phyloP scores from a whole-genome alignment of 1,284 basidiomycete species.

The Cutaneotrichosporon cutaneum region DNA sequence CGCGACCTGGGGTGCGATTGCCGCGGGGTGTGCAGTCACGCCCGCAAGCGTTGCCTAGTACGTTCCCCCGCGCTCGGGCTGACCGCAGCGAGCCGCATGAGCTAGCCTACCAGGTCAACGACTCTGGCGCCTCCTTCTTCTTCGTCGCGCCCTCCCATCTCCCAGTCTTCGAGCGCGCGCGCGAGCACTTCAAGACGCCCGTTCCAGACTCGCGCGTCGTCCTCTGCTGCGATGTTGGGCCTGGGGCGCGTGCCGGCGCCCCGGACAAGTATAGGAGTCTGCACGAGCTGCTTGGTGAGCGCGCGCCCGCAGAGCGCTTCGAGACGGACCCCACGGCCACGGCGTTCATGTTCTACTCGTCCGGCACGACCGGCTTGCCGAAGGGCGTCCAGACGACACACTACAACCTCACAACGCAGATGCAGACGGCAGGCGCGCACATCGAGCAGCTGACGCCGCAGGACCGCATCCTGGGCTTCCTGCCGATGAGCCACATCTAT shows the following conservation, averaged over 20 bases:
- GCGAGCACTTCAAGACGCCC: slow-evolving; percentile 19
- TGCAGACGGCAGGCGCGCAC: background rate
- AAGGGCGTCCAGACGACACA: slow-evolving; percentile 61
- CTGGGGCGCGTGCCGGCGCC: background rate
- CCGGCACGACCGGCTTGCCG: slow-evolving; percentile 58
- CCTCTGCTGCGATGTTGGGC: slow-evolving; percentile 23
- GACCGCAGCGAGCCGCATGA: slow-evolving; percentile 27
- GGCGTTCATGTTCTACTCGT: slow-evolving; percentile 61
- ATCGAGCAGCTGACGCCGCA: background rate
- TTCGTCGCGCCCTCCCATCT: slow-evolving; percentile 60
- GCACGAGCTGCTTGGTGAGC: slow-evolving; percentile 5
- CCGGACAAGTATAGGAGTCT: slow-evolving; percentile 15
- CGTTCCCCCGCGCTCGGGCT: background rate
- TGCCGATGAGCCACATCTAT: slow-evolving; percentile 25
- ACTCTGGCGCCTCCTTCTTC: slow-evolving; percentile 60
- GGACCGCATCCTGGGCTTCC: slow-evolving; percentile 18
- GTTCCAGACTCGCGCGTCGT: slow-evolving; percentile 32
- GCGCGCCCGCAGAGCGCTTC: slow-evolving; percentile 1
- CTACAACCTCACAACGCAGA: slow-evolving; percentile 59
- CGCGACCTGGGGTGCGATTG: slow-evolving; percentile 59
- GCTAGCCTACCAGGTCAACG: slow-evolving; percentile 48
- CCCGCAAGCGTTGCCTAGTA: slow-evolving; percentile 45
- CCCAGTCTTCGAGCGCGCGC: slow-evolving; percentile 35
- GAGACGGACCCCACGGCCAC: background rate
- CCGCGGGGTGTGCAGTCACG: slow-evolving; percentile 36